A percentile compares a stretch with the other conserved stretches of the same genome.
Conservation (phyloP, 805 yeast genomes). For the Myxozyma lipomycoides region DNA sequence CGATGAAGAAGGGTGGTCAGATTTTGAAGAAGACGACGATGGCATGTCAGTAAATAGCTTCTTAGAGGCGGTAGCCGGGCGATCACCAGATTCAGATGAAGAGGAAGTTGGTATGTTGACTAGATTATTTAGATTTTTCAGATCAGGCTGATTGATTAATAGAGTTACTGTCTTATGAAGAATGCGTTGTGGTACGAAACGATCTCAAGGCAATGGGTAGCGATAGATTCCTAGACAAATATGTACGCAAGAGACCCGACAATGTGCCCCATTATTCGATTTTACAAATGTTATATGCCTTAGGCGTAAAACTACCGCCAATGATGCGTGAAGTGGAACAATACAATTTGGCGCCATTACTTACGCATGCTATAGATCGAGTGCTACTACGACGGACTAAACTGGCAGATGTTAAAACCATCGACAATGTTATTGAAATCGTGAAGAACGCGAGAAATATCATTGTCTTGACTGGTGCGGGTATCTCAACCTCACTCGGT, state of each 20-base stretch:
- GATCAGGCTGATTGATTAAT: no score
- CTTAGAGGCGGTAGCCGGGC: neutral
- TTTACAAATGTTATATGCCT: constrained; percentile 26
- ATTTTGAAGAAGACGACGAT: neutral
- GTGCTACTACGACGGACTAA: constrained; percentile 56
- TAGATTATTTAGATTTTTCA: no score
- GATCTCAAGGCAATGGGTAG: neutral
- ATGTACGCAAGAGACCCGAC: neutral
- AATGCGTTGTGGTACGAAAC: neutral
- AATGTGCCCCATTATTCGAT: constrained; percentile 9
- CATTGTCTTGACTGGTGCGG: constrained; percentile 85
- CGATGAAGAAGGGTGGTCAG: neutral
- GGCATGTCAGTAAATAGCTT: neutral
- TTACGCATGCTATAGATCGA: constrained; percentile 55
- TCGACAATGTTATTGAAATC: constrained; percentile 55
- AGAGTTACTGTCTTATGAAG: neutral
- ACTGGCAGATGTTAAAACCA: constrained; percentile 49
- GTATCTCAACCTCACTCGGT: constrained; percentile 83
- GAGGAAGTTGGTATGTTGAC: neutral
- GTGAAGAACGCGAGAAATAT: constrained; percentile 56
- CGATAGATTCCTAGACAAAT: neutral
- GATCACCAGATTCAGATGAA: neutral
- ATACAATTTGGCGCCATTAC: constrained; percentile 39
- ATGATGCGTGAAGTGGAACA: constrained; percentile 40
- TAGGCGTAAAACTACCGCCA: constrained; percentile 18